A percentile compares a stretch with the other conserved stretches of the same genome.
phyloP scores from a whole-genome alignment of 2,329 filamentous ascomycete genomes.

The Aspergillus caelatus region DNA sequence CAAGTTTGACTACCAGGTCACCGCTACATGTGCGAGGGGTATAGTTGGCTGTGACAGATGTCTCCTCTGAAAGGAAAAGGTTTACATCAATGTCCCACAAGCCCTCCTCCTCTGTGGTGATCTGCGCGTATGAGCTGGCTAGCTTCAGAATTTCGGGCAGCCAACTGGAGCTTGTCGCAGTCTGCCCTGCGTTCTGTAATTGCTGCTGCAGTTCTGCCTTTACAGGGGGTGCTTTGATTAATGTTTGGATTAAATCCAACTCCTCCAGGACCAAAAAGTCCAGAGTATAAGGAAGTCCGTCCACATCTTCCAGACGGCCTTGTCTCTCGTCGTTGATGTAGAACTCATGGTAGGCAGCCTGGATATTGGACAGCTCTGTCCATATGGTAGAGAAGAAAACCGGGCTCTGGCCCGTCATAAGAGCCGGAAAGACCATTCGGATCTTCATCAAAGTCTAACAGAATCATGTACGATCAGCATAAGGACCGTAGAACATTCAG shows the following conservation, averaged over 20 bases:
- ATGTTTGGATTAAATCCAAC: constrained; percentile 90
- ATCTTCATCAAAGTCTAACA: constrained; percentile 81
- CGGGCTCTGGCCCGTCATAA: constrained; percentile 80
- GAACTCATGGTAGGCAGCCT: constrained; percentile 74
- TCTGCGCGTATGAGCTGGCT: constrained; percentile 81
- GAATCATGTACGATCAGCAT: constrained; percentile 16
- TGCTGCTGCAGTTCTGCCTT: constrained; percentile 85
- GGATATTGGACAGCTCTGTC: constrained; percentile 78
- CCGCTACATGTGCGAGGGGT: constrained; percentile 90
- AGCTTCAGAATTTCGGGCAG: constrained; percentile 85
- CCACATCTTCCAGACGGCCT: constrained; percentile 83
- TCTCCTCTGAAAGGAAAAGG: constrained; percentile 92
- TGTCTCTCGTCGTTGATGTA: constrained; percentile 87
- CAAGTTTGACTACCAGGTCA: constrained; percentile 88
- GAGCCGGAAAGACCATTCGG: constrained; percentile 76
- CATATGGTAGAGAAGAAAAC: constrained; percentile 84
- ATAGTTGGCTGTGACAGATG: constrained; percentile 92
- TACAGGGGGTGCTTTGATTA: constrained; percentile 83
- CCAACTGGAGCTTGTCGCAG: constrained; percentile 72
- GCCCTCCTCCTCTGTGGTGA: constrained; percentile 89
- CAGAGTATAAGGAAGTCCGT: constrained; percentile 89
- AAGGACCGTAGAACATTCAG: neutral
- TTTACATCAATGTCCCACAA: constrained; percentile 97
- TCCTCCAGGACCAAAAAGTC: constrained; percentile 94
- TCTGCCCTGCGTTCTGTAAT: constrained; percentile 62